phyloP scores from a whole-genome alignment of 495 filamentous ascomycete species.

The Trichoderma reesei region DNA sequence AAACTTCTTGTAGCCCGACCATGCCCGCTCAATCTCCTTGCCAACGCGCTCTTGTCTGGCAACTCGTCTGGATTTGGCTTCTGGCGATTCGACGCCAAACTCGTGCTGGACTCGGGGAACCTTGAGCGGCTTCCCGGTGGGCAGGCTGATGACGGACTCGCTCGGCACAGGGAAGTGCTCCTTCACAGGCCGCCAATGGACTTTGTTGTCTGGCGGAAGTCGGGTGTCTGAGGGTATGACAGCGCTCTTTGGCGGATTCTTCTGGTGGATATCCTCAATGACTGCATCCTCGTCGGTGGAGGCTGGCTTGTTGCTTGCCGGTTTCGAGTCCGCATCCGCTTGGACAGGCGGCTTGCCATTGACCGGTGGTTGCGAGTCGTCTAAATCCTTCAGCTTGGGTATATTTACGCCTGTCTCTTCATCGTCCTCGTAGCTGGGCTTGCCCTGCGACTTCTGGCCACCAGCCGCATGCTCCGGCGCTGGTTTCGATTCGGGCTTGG shows the following conservation, averaged over 20 bases:
- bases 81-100: slow-evolving; percentile 53
- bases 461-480: not conserved
- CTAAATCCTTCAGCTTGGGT: slow-evolving; percentile 28
- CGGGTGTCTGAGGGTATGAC: no score
- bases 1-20: slow-evolving; percentile 72
- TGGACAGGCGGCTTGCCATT: slow-evolving; percentile 8
- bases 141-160: slow-evolving; percentile 62
- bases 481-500: slow-evolving; percentile 9
- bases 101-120: slow-evolving; percentile 69
- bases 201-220: slow-evolving; percentile 19
- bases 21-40: slow-evolving; percentile 65
- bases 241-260: slow-evolving; percentile 7
- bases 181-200: slow-evolving; percentile 54
- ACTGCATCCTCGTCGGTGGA: not conserved
- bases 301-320: slow-evolving; percentile 17
- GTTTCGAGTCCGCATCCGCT: not conserved
- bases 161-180: slow-evolving; percentile 67
- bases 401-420: slow-evolving; percentile 22
- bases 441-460: slow-evolving; percentile 10
- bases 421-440: slow-evolving; percentile 11
- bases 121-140: slow-evolving; percentile 53
- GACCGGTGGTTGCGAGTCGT: slow-evolving; percentile 20
- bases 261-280: slow-evolving; percentile 4
- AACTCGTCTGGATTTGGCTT: slow-evolving; percentile 51
- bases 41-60: slow-evolving; percentile 60